A percentile compares a stretch with the other conserved stretches of the same genome.
phyloP scores from a whole-genome alignment of 345 rosid species.

The Aurinia saxatilis region DNA sequence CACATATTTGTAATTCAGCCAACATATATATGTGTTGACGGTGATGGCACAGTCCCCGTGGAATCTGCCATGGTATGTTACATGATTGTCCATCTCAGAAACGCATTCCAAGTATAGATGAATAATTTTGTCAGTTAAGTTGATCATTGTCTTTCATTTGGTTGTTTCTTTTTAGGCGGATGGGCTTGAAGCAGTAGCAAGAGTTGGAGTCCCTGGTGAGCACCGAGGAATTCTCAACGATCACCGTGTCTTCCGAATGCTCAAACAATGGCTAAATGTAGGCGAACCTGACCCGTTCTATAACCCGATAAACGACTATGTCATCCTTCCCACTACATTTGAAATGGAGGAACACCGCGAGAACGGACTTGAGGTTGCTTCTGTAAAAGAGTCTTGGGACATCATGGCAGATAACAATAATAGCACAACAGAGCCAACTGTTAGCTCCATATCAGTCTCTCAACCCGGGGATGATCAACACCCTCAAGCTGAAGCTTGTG shows the following conservation, averaged over 20 bases:
- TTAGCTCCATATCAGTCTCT: conserved; percentile 59
- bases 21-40: conserved; percentile 68
- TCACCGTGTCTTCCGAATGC: conserved; percentile 78
- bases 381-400: conserved; percentile 93
- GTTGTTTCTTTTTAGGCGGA: conserved; percentile 52
- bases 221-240: conserved; percentile 87
- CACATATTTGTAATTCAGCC: conserved; percentile 45
- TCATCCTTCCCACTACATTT: conserved; percentile 64
- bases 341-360: conserved; percentile 54
- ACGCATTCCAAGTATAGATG: neutral
- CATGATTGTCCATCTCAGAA: neutral
- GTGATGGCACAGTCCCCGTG: conserved; percentile 93
- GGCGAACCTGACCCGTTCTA: conserved; percentile 78
- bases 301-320: conserved; percentile 85
- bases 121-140: neutral
- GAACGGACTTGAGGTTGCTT: conserved; percentile 65
- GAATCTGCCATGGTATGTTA: conserved; percentile 80
- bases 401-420: conserved; percentile 38
- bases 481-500: conserved; percentile 49
- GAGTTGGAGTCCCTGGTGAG: conserved; percentile 92
- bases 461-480: conserved; percentile 28
- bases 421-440: conserved; percentile 16
- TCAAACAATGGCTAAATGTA: conserved; percentile 83
- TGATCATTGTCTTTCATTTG: neutral
- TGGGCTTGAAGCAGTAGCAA: conserved; percentile 87